Base-by-base conservation (phyloP, 2,329 filamentous ascomycete species). In the Aspergillus sp. region DNA sequence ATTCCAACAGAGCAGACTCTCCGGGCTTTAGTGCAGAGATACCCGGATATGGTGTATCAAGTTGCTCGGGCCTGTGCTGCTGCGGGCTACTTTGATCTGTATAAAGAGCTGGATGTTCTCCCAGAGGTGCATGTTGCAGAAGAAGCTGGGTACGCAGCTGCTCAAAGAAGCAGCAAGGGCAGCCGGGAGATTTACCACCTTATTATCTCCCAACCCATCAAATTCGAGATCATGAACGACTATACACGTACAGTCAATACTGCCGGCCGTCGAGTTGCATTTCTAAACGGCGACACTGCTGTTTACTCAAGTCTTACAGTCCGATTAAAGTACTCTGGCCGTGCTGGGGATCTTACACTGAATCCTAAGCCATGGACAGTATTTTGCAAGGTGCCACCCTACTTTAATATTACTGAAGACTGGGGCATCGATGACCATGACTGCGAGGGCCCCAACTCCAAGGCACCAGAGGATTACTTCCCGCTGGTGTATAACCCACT, bases 1-100 rank as follows among this genome's bases (percentile, higher is more conserved):
- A 21, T 71, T 0, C 70, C 77, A 2, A 58, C 56, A 0, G 73
- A 78, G 56, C 68, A 73, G 1, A 79, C 73, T 1, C 73, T 75
- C 31, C 69, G 74, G 3, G 41, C 64, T 2, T 57, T 79, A 14
- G 70, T 63, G 5, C 17, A 39, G 1, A 57, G 55, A 1, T 77
- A 70, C 57, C 73, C 73, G n/a, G 52, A 48, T 53, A 12, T 57
- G 17, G 14, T 47, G 45, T 72, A 77, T 70, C 59, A 64, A 43
- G 62, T 64, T 3, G 66, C 59, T 12, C 58, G 64, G 9, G 64
- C 64, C 0, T 67, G 64, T 62, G 65, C 65, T 44, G 60, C 39
- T 8, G 62, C 62, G 3, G 57, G 61, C 0, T 66, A 65, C 55
- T 45, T 54, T 5, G 39, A 56, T 50, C 55, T 68, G 15, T 68